phyloP scores from a whole-genome alignment of 768 basidiomycete species.

The Trametopsis cervina region DNA sequence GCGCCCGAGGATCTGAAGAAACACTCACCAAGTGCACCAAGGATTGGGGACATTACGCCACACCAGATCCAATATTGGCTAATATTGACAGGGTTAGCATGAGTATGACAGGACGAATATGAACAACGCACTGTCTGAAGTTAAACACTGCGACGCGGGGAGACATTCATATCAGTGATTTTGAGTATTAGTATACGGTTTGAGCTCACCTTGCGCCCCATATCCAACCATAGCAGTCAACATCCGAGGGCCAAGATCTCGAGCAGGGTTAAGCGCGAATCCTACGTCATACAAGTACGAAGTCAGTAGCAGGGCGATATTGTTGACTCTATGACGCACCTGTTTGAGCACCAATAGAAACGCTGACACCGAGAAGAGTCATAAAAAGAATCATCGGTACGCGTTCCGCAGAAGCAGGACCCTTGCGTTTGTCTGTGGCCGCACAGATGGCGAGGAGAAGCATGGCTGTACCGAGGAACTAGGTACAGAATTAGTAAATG shows the following conservation, averaged over 20 bases:
- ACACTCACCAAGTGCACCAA: slow-evolving; percentile 40
- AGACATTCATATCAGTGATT: neutral
- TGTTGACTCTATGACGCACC: slow-evolving; percentile 6
- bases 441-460: slow-evolving; percentile 49
- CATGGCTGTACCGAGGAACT: slow-evolving; percentile 52
- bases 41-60: slow-evolving; percentile 51
- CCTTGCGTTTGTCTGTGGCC: slow-evolving; percentile 47
- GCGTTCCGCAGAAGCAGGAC: slow-evolving; percentile 40
- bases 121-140: slow-evolving; percentile 31
- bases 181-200: neutral
- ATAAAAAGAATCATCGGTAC: slow-evolving; percentile 51
- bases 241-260: slow-evolving; percentile 64
- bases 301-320: neutral
- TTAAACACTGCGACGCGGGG: slow-evolving; percentile 27
- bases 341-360: slow-evolving; percentile 56
- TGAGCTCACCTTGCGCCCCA: slow-evolving; percentile 37
- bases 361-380: slow-evolving; percentile 47
- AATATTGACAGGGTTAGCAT: neutral
- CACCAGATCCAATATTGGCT: slow-evolving; percentile 76
- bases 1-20: neutral
- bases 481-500: slow-evolving; percentile 1
- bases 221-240: slow-evolving; percentile 70
- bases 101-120: slow-evolving; percentile 11
- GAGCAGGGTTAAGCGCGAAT: slow-evolving; percentile 62
- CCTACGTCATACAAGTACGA: slow-evolving; percentile 30